Percentiles rank a stretch among this genome's conserved stretches.
phyloP scores from a whole-genome alignment of 176 grass and related monocot species.

The Oryza officinalis region DNA sequence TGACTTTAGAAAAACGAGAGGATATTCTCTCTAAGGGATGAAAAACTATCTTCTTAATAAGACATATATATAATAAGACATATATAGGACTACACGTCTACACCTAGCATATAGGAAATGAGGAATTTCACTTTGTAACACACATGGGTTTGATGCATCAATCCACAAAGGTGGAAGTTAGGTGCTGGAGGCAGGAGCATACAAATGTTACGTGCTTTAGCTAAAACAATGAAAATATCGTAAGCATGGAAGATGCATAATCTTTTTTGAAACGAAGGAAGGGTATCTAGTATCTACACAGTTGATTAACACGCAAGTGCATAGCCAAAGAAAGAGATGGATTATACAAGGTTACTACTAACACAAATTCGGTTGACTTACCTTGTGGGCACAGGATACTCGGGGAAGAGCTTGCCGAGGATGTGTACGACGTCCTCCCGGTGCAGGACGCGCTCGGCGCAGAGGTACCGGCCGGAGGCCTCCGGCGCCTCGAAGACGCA shows the following conservation, averaged over 20 bases:
- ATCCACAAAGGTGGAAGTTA: background rate
- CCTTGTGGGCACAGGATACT: conserved; percentile 83
- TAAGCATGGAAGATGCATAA: background rate
- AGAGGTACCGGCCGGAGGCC: conserved; percentile 69
- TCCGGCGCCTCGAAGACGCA: conserved; percentile 59
- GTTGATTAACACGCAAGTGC: background rate
- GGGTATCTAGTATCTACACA: background rate
- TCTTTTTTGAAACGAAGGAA: no score
- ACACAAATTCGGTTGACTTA: background rate
- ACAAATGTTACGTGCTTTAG: background rate
- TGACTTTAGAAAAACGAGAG: no score
- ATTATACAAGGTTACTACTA: background rate
- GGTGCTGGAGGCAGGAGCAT: background rate
- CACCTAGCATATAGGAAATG: no score
- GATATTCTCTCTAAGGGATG: no score
- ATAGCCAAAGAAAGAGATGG: background rate
- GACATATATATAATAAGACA: no score
- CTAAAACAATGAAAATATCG: background rate
- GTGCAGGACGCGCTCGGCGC: conserved; percentile 82
- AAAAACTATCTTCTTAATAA: no score
- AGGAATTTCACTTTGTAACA: no score
- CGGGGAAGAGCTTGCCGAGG: conserved; percentile 83
- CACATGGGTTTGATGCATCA: background rate
- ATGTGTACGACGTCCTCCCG: conserved; percentile 81
- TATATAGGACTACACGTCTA: no score